phyloP scores from a whole-genome alignment of 345 rosid species.

The Gossypium sturtianum region DNA sequence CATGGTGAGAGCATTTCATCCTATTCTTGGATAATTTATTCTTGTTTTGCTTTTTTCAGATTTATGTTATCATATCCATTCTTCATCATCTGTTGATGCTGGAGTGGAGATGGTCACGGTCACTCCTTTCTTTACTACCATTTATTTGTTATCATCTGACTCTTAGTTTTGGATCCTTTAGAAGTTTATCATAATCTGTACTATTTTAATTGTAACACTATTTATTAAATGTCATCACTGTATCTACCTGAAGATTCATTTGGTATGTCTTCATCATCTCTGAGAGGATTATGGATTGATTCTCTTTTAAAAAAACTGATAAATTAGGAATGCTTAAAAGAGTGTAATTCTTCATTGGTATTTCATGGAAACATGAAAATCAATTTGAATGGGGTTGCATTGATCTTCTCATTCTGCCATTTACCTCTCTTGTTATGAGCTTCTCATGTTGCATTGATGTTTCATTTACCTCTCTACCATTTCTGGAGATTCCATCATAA shows the following conservation, averaged over 20 bases:
- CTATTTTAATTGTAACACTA: no score
- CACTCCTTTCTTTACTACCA: background rate
- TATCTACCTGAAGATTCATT: background rate
- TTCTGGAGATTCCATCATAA: background rate
- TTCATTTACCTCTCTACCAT: background rate
- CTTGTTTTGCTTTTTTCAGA: background rate
- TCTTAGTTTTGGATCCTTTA: background rate
- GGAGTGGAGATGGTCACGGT: background rate
- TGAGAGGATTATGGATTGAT: background rate
- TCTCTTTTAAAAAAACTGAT: background rate
- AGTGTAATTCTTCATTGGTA: background rate
- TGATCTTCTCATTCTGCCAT: background rate
- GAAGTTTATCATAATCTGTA: slow-evolving; percentile 2
- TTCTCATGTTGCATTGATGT: background rate
- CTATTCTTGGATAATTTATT: background rate
- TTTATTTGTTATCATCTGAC: background rate
- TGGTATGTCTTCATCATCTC: background rate
- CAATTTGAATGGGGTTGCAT: background rate
- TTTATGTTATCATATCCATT: background rate
- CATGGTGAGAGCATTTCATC: slow-evolving; percentile 12
- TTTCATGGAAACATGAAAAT: background rate
- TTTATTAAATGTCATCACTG: no score
- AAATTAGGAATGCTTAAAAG: background rate
- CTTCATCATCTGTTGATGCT: background rate
- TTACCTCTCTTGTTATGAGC: background rate